A percentile compares a stretch with the other conserved stretches of the same genome.
Evolutionary conservation across 2,329 filamentous ascomycete genomes (phyloP).

Genomic region (Dryadomyces quercivorus): DNA sequence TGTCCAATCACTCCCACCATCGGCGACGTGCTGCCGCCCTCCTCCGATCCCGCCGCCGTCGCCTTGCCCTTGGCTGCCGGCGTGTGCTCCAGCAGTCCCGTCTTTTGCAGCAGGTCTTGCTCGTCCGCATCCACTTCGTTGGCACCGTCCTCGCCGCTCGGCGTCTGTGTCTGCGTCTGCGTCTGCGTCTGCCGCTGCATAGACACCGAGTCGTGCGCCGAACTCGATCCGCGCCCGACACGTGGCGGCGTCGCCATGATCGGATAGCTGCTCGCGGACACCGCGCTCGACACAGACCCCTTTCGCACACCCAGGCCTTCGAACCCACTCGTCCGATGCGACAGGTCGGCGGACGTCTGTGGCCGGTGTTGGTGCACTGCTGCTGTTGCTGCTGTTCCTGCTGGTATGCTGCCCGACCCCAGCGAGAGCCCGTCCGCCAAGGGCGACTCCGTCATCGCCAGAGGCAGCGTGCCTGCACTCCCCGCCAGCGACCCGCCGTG

Average conservation of each 20-base stretch:
- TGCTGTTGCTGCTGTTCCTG: no score
- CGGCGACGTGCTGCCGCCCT: constrained; percentile 16
- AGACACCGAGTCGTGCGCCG: no score
- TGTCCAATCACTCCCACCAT: neutral
- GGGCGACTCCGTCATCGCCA: neutral
- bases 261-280: constrained; percentile 24
- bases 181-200: constrained; percentile 17
- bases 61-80: constrained; percentile 4
- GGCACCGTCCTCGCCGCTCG: neutral
- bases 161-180: constrained; percentile 6
- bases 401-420: neutral
- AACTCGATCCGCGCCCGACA: no score
- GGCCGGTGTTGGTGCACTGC: constrained; percentile 20
- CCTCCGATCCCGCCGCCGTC: constrained; percentile 14
- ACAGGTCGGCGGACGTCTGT: constrained; percentile 31
- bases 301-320: constrained; percentile 24
- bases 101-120: constrained; percentile 53
- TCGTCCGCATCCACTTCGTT: constrained; percentile 53
- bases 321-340: constrained; percentile 18
- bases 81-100: constrained; percentile 45
- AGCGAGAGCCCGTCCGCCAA: no score
- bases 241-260: constrained; percentile 20
- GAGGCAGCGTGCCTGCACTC: neutral
- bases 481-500: constrained; percentile 17
- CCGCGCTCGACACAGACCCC: constrained; percentile 29